phyloP scores from a whole-genome alignment of 192 early-diverging fungal genomes.

The Coemansia sp. region DNA sequence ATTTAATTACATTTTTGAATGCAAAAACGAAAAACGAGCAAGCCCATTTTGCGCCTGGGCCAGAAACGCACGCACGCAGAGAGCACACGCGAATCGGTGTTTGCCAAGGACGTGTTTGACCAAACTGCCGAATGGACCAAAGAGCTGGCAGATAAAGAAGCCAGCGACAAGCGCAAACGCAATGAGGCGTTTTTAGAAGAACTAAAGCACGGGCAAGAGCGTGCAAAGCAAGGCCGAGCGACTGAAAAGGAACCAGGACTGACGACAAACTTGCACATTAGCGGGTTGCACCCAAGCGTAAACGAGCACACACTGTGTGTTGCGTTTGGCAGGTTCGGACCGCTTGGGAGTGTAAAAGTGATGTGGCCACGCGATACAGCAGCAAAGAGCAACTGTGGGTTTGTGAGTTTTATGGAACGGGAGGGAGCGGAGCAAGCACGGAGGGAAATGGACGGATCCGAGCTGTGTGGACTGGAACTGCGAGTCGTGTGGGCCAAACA shows the following conservation, averaged over 20 bases:
- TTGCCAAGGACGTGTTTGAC: constrained; percentile 6
- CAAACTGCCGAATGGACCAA: neutral
- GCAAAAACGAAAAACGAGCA: constrained; percentile 36
- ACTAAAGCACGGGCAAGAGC: constrained; percentile 75
- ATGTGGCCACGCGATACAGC: constrained; percentile 86
- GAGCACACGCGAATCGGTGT: constrained; percentile 5
- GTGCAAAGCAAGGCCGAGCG: constrained; percentile 54
- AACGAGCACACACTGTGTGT: constrained; percentile 72
- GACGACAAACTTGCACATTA: constrained; percentile 85
- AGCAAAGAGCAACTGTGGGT: constrained; percentile 85
- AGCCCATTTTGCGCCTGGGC: constrained; percentile 18
- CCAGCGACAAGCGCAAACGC: constrained; percentile 62
- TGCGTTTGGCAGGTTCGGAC: constrained; percentile 78
- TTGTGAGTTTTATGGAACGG: constrained; percentile 89
- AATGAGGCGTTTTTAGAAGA: constrained; percentile 85
- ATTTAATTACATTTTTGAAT: constrained; percentile 20
- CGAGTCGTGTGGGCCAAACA: constrained; percentile 85
- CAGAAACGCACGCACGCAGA: constrained; percentile 8
- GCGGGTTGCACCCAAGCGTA: constrained; percentile 71
- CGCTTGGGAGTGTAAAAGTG: constrained; percentile 89
- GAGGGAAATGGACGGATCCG: constrained; percentile 63
- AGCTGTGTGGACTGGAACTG: constrained; percentile 33
- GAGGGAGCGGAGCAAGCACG: constrained; percentile 69
- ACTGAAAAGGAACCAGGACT: constrained; percentile 6
- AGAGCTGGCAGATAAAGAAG: constrained; percentile 7